Percentiles rank a stretch among this genome's conserved stretches.
phyloP scores from a whole-genome alignment of 257 asterid genomes.

The Primulina eburnea region DNA sequence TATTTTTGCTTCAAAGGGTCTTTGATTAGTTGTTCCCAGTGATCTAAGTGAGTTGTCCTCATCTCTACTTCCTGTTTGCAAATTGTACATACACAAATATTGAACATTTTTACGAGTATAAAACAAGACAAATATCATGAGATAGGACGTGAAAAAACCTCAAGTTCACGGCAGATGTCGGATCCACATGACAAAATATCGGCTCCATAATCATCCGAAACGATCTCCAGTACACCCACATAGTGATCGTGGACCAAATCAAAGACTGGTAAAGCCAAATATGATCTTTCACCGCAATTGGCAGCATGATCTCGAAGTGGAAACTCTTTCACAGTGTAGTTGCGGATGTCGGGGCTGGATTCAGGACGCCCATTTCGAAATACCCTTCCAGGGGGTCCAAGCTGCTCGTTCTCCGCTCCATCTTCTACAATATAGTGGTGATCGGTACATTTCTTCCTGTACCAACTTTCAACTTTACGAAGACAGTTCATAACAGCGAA shows the following conservation, averaged over 20 bases:
- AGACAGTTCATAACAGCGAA: not conserved
- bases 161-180: no score
- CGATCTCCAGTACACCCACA: slow-evolving; percentile 3
- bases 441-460: not conserved
- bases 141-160: no score
- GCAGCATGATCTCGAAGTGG: not conserved
- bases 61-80: no score
- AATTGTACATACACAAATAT: no score
- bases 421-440: not conserved
- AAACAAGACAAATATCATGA: no score
- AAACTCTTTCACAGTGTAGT: not conserved
- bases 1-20: no score
- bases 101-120: no score
- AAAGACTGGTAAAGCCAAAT: slow-evolving; percentile 12
- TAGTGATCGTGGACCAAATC: not conserved
- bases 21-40: no score
- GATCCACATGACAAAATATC: no score
- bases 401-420: not conserved
- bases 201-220: not conserved
- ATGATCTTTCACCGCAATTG: not conserved
- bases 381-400: not conserved
- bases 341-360: slow-evolving; percentile 1
- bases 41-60: no score
- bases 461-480: slow-evolving; percentile 3
- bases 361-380: not conserved